Evolutionary conservation across 2,329 filamentous ascomycete species (phyloP).

Genomic region (Fusarium sp.): DNA sequence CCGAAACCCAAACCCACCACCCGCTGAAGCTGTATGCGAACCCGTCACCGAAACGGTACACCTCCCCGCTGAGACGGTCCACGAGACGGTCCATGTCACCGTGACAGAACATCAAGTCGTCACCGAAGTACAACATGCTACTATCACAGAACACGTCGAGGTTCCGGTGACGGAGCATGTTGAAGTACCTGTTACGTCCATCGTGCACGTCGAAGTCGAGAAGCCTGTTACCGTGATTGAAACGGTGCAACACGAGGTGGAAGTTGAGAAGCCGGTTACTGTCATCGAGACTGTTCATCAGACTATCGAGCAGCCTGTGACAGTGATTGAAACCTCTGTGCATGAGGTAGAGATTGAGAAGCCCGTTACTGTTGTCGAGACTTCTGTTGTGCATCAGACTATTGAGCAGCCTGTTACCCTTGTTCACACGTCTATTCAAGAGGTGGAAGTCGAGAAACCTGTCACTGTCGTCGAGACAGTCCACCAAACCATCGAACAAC

Average conservation of each 20-base stretch:
- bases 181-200: background rate
- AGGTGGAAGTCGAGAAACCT: constrained; percentile 18
- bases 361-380: background rate
- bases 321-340: background rate
- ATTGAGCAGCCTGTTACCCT: constrained; percentile 11
- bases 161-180: constrained; percentile 14
- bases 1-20: constrained; percentile 13
- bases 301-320: constrained; percentile 7
- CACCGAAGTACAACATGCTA: constrained; percentile 3
- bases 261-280: constrained; percentile 22
- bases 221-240: constrained; percentile 14
- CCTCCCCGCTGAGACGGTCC: constrained; percentile 13
- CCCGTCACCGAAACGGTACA: constrained; percentile 24
- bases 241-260: constrained; percentile 11
- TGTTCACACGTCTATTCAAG: constrained; percentile 1
- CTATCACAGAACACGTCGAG: constrained; percentile 5
- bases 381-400: constrained; percentile 20
- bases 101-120: constrained; percentile 3
- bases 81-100: constrained; percentile 12
- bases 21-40: constrained; percentile 19
- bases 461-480: constrained; percentile 15
- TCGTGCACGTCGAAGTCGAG: constrained; percentile 15
- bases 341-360: constrained; percentile 7
- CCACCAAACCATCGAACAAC: constrained; percentile 13
- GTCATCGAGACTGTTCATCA: constrained; percentile 20